These are phyloP conservation scores for Xylariaceae sp. DNA, from an alignment of 2,329 filamentous ascomycete species.

Conservation along the genomic window DNA sequence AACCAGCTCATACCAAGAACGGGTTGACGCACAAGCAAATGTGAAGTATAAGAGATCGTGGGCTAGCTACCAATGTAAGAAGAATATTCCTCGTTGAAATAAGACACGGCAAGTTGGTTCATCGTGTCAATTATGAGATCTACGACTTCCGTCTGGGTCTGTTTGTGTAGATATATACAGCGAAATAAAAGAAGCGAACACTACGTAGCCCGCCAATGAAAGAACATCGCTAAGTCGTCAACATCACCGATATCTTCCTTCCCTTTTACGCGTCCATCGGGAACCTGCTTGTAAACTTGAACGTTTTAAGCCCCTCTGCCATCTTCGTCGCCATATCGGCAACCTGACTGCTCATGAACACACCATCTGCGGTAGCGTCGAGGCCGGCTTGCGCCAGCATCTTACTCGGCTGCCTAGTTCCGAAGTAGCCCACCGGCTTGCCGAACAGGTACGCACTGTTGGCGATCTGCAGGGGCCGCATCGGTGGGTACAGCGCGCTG, in stretches of 20 bases:
- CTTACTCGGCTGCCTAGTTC: constrained; percentile 25
- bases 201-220: background rate
- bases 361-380: constrained; percentile 32
- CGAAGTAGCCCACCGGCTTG: constrained; percentile 63
- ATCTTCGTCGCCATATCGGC: constrained; percentile 39
- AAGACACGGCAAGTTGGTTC: background rate
- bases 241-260: background rate
- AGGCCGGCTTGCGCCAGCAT: constrained; percentile 42
- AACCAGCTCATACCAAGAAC: too few relatives aligned
- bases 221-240: background rate
- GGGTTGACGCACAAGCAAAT: too few relatives aligned
- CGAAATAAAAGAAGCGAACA: too few relatives aligned
- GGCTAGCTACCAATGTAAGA: too few relatives aligned
- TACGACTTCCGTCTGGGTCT: background rate
- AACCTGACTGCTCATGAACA: constrained; percentile 33
- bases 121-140: background rate
- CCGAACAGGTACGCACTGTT: constrained; percentile 62
- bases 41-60: too few relatives aligned
- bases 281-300: constrained; percentile 64
- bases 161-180: background rate
- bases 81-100: too few relatives aligned
- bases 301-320: constrained; percentile 57
- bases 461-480: constrained; percentile 60
- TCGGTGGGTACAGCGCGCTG: constrained; percentile 58
- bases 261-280: constrained; percentile 41